A percentile compares a stretch with the other conserved stretches of the same genome.
Evolutionary conservation across 371 early-diverging fungal genomes (phyloP).

Genomic region (Synchytrium microbalum): DNA sequence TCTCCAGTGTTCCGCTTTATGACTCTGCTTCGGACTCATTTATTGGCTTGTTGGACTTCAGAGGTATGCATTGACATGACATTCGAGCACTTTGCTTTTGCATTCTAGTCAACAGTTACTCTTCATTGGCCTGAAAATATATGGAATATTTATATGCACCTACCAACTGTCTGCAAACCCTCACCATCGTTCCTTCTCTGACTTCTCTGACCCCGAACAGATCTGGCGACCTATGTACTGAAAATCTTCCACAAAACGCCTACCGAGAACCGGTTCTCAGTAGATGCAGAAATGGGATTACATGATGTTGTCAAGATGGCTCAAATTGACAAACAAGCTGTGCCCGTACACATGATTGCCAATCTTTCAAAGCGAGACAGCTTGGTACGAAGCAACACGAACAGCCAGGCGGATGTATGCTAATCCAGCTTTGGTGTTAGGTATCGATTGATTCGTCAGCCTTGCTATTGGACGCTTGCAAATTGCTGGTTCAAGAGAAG

Average conservation of each 20-base stretch:
- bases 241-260: constrained; percentile 31
- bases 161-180: neutral
- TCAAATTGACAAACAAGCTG: constrained; percentile 22
- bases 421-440: too few relatives aligned
- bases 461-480: constrained; percentile 19
- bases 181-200: neutral
- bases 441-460: constrained; percentile 23
- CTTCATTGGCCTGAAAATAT: too few relatives aligned
- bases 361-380: constrained; percentile 31
- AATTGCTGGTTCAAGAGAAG: constrained; percentile 13
- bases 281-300: constrained; percentile 29
- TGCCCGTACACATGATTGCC: constrained; percentile 31
- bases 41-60: constrained; percentile 37
- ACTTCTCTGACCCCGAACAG: too few relatives aligned
- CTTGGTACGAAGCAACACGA: too few relatives aligned
- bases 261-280: constrained; percentile 5
- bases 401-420: too few relatives aligned
- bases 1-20: constrained; percentile 33
- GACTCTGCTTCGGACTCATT: constrained; percentile 26
- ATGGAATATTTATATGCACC: too few relatives aligned
- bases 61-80: constrained; percentile 8
- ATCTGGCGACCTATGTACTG: constrained; percentile 35
- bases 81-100: neutral
- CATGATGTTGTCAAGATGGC: constrained; percentile 34
- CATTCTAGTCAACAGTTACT: neutral